These are phyloP conservation scores for Calycina herbarum DNA, from an alignment of 2,329 filamentous ascomycete genomes.

Conservation along the genomic window DNA sequence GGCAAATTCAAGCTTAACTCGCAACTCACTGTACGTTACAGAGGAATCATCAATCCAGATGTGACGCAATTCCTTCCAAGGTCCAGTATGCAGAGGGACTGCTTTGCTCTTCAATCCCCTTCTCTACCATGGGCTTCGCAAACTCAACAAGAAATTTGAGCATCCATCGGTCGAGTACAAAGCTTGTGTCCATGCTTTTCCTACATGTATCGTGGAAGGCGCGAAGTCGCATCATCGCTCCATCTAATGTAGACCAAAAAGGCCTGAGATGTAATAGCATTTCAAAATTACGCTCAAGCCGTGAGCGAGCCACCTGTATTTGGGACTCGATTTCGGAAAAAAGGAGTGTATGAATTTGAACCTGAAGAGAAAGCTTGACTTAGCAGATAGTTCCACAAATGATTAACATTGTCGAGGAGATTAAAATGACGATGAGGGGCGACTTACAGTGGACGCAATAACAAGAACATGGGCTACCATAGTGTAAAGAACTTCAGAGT, in stretches of 20 bases:
- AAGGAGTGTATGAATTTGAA: slow-evolving; percentile 48
- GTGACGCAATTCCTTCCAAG: slow-evolving; percentile 7
- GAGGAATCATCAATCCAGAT: slow-evolving; percentile 21
- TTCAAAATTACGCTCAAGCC: slow-evolving; percentile 47
- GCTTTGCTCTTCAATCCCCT: slow-evolving; percentile 12
- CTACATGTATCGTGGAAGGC: slow-evolving; percentile 46
- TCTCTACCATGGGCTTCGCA: slow-evolving; percentile 36
- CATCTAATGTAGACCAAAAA: slow-evolving; percentile 45
- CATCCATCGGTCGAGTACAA: slow-evolving; percentile 46
- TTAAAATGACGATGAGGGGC: not conserved
- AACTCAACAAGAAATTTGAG: slow-evolving; percentile 41
- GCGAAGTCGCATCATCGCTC: slow-evolving; percentile 41
- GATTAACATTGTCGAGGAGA: no score
- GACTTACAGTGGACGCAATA: slow-evolving; percentile 44
- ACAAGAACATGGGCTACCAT: slow-evolving; percentile 49
- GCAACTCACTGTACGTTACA: not conserved
- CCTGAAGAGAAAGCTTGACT: not conserved
- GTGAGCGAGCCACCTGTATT: slow-evolving; percentile 38
- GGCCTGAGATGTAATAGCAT: slow-evolving; percentile 43
- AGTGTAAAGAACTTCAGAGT: slow-evolving; percentile 45
- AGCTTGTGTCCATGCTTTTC: slow-evolving; percentile 40
- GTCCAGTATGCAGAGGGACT: slow-evolving; percentile 10
- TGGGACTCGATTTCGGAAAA: slow-evolving; percentile 42
- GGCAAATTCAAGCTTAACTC: no score
- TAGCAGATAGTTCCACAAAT: no score